A percentile compares a stretch with the other conserved stretches of the same genome.
These are phyloP conservation scores for Xylaria sp. DNA, from an alignment of 2,329 filamentous ascomycete genomes.

Conservation along the genomic window DNA sequence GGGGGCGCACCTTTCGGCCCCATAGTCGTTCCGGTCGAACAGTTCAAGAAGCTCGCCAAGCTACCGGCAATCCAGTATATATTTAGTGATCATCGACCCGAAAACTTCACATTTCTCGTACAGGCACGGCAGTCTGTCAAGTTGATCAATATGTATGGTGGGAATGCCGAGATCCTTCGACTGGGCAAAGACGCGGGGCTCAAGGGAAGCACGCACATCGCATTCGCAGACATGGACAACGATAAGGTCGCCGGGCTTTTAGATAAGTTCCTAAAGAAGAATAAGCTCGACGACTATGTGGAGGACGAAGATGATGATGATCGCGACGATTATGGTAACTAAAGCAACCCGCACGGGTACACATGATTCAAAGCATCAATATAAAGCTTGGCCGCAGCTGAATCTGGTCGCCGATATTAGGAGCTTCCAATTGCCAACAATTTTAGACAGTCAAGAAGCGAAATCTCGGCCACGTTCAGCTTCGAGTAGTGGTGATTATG, in stretches of 20 bases:
- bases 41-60: constrained; percentile 46
- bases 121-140: constrained; percentile 41
- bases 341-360: too few relatives aligned
- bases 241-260: constrained; percentile 44
- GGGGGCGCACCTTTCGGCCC: constrained; percentile 41
- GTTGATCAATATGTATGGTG: constrained; percentile 47
- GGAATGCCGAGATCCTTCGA: constrained; percentile 44
- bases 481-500: too few relatives aligned
- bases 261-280: constrained; percentile 42
- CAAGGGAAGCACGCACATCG: constrained; percentile 46
- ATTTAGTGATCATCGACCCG: constrained; percentile 45
- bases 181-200: constrained; percentile 44
- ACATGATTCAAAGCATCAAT: too few relatives aligned
- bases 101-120: constrained; percentile 38
- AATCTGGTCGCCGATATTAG: background rate
- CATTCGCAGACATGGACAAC: constrained; percentile 48
- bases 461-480: too few relatives aligned
- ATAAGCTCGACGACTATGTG: constrained; percentile 39
- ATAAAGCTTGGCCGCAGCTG: background rate
- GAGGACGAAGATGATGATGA: background rate
- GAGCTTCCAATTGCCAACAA: background rate
- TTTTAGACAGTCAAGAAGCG: background rate
- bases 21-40: constrained; percentile 41
- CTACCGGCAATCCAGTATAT: constrained; percentile 43
- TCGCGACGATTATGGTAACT: background rate